Base-by-base conservation (phyloP, 306 rosid species). In the Trifolium fragiferum region DNA sequence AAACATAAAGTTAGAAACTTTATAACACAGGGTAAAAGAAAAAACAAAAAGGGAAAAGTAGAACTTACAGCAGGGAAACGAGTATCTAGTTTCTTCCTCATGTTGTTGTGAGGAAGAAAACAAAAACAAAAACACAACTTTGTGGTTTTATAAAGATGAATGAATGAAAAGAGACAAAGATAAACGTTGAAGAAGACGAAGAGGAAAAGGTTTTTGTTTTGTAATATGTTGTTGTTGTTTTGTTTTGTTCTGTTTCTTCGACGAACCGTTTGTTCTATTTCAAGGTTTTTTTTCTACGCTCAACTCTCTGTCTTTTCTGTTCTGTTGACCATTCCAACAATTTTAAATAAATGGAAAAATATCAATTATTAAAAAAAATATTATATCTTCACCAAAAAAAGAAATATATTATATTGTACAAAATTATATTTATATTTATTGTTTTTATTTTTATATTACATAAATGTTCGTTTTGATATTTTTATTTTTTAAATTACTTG, bases 31-130 rank as follows among this genome's bases (percentile, higher is more conserved):
- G 62, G 4, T 9, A 0, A 25, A n/a, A 6, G 8, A 65, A 9
- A 19, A 69, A 33, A 6, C 51, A 11, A 75, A 18, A 10, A 37
- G 63, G 63, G 16, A 5, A 21, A 67, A 54, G 1, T 11, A 33
- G 65, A 59, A 78, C 87, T 76, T 80, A 89, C 90, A 3, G 96
- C 92, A 40, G 96, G 96, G 35, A 90, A 90, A 77, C 92, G 96
- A 62, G 96, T 90, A 71, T 87, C 96, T 0, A 90, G 87, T 72
- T 90, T 90, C 82, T 86, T 90, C 84, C 75, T 90, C 96, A 89
- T 89, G 74, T 18, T 66, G 74, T 62, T 38, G 49, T 35, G 46
- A 18, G 0, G 6, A 19, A 46, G 69, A 50, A 70, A 10, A 21
- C 33, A 30, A 30, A 30, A 30, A 30, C 33, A 4, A 3, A 71